Conservation (phyloP, 495 filamentous ascomycete genomes). For the Aspergillus kassunensis region DNA sequence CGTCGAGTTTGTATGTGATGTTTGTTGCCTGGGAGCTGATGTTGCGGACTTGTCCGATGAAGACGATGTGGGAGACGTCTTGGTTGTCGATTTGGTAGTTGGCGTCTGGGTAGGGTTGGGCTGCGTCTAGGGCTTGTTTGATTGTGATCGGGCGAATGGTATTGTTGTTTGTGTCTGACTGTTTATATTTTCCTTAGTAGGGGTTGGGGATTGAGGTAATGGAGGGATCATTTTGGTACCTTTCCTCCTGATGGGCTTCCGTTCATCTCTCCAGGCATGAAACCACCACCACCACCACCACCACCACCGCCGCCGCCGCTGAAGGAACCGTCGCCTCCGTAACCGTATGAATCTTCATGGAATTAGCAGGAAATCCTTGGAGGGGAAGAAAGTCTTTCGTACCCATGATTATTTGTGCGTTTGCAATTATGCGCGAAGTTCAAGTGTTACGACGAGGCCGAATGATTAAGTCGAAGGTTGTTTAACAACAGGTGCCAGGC, state of each 20-base stretch:
- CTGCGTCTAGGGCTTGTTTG: slow-evolving; percentile 83
- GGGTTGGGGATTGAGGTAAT: background rate
- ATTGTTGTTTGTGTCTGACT: slow-evolving; percentile 51
- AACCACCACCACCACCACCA: slow-evolving; percentile 62
- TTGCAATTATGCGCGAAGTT: background rate
- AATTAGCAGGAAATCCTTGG: slow-evolving; percentile 11
- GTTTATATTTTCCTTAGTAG: background rate
- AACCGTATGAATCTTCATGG: slow-evolving; percentile 28
- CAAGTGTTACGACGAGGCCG: background rate
- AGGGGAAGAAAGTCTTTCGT: no score
- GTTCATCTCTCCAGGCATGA: slow-evolving; percentile 52
- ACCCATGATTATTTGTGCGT: slow-evolving; percentile 24
- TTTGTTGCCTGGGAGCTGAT: slow-evolving; percentile 85
- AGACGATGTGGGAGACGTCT: slow-evolving; percentile 60
- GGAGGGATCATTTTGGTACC: slow-evolving; percentile 19
- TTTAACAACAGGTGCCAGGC: no score
- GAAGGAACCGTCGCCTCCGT: slow-evolving; percentile 49
- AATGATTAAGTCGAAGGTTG: no score
- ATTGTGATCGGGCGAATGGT: slow-evolving; percentile 90
- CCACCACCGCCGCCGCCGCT: slow-evolving; percentile 54
- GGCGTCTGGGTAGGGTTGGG: slow-evolving; percentile 67
- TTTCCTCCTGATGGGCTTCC: slow-evolving; percentile 45
- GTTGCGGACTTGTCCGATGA: slow-evolving; percentile 86
- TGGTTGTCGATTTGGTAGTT: slow-evolving; percentile 74
- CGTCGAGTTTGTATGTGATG: slow-evolving; percentile 87